These are phyloP conservation scores for Talaromyces pinophilus DNA, from an alignment of 2,329 filamentous ascomycete species.

Conservation along the genomic window DNA sequence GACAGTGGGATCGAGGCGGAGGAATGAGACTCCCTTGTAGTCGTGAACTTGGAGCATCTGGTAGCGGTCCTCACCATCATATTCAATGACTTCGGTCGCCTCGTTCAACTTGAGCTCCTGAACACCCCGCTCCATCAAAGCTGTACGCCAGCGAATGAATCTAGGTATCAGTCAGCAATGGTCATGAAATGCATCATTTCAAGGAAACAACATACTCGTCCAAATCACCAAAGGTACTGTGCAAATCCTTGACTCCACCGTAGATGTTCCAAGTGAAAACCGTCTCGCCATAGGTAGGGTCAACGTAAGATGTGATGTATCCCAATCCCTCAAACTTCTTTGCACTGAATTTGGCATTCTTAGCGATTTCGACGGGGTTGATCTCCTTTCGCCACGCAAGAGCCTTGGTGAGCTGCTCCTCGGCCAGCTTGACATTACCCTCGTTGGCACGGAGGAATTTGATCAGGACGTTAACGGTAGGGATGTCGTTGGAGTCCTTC, in stretches of 20 bases:
- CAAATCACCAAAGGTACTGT: constrained; percentile 77
- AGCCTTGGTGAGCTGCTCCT: constrained; percentile 75
- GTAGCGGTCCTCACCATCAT: constrained; percentile 71
- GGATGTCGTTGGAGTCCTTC: constrained; percentile 57
- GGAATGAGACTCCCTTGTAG: constrained; percentile 83
- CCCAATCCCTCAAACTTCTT: constrained; percentile 76
- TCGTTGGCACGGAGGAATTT: constrained; percentile 93
- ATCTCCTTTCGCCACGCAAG: constrained; percentile 80
- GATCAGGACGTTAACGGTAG: constrained; percentile 80
- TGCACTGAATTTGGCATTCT: constrained; percentile 62
- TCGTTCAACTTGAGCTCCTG: constrained; percentile 69
- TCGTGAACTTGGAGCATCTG: constrained; percentile 93
- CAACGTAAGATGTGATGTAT: constrained; percentile 72
- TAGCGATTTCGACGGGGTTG: constrained; percentile 67
- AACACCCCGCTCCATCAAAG: constrained; percentile 84
- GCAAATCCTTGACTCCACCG: constrained; percentile 77
- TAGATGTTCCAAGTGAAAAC: constrained; percentile 94
- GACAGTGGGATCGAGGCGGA: constrained; percentile 75
- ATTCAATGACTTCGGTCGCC: constrained; percentile 68
- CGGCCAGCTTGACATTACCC: constrained; percentile 70
- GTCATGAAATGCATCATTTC: not conserved
- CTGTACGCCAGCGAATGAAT: constrained; percentile 86
- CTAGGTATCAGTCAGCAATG: constrained; percentile 47
- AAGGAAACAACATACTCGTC: constrained; percentile 65
- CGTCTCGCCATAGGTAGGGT: constrained; percentile 54